Base-by-base conservation (phyloP, 2,329 filamentous ascomycete species). In the Zalaria sp. region DNA sequence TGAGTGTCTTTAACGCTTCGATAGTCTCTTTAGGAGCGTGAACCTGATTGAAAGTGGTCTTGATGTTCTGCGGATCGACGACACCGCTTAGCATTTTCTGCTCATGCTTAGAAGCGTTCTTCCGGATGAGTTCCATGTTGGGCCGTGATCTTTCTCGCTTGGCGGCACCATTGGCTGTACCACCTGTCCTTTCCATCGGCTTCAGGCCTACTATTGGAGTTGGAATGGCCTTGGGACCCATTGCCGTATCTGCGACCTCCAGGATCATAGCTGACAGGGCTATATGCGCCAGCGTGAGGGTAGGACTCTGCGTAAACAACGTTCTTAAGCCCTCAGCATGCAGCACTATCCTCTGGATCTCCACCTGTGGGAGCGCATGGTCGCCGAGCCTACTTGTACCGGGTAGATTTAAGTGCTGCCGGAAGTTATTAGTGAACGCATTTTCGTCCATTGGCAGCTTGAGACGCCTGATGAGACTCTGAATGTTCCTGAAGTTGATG, bases 41-140 rank as follows among this genome's bases (percentile, higher is more conserved):
- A 18, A 98, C 82, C 57, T 94, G 83, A 25, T 75, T 71, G 56
- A 96, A 98, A 0, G 85, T 93, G 0, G 84, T 93, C 46, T 79
- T 79, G 49, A 98, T 85, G 52, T 83, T 83, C 37, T 79, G 71
- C 5, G 84, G 77, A 54, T 94, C 78, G 31, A 94, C 78, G 3
- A 96, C 80, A 6, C 89, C 87, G 3, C 76, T 73, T 37, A 94
- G 67, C 5, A 98, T 71, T 51, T 80, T 81, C 59, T 85, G 84
- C 60, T 96, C 91, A 49, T 94, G 79, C 40, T 79, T 71, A 43
- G 82, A 87, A 51, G 74, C 77, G 35, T 68, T 77, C 52, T 69
- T 69, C 46, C 66, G 70, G 44, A 75, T 53, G 35, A 67, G 64
- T 26, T 66, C 66, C 11, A 77, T 57, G 34, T 60, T 45, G 8